Conservation (phyloP, 1,284 basidiomycete genomes). For the Sanghuangporus baumii region DNA sequence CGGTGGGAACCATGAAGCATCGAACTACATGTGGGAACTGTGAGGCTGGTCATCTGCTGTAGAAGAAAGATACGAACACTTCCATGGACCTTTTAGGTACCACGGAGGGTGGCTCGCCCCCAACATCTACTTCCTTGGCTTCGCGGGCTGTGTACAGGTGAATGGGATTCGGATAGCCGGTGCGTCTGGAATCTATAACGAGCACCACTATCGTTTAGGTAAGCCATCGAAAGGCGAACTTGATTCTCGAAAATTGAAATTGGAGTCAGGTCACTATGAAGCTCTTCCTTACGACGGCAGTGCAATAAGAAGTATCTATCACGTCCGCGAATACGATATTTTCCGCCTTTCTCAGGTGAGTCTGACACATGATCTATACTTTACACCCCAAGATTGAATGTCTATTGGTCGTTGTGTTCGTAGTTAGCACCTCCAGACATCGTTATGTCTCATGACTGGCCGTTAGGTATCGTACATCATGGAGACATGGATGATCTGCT, state of each 20-base stretch:
- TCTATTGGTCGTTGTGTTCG: constrained; percentile 3
- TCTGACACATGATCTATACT: not conserved
- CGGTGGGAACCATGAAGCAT: constrained; percentile 97
- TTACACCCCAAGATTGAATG: constrained; percentile 12
- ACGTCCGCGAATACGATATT: constrained; percentile 85
- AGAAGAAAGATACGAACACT: constrained; percentile 1
- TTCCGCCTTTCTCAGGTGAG: constrained; percentile 73
- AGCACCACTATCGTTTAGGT: constrained; percentile 76
- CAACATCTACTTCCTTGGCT: constrained; percentile 95
- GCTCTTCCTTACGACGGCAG: constrained; percentile 63
- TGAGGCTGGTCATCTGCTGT: constrained; percentile 35
- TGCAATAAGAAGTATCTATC: constrained; percentile 83
- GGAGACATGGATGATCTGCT: constrained; percentile 71
- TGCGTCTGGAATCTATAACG: constrained; percentile 90
- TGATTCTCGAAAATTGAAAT: not conserved
- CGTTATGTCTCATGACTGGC: constrained; percentile 98
- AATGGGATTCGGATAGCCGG: constrained; percentile 86
- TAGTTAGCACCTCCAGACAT: constrained; percentile 64
- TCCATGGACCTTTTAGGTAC: constrained; percentile 45
- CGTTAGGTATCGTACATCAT: constrained; percentile 77
- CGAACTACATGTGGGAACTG: constrained; percentile 97
- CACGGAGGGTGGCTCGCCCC: constrained; percentile 96
- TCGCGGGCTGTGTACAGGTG: constrained; percentile 85
- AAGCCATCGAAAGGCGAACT: constrained; percentile 22
- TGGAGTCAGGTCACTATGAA: constrained; percentile 64